Conservation (phyloP, 257 asterid genomes). For the Solanum microdontum region DNA sequence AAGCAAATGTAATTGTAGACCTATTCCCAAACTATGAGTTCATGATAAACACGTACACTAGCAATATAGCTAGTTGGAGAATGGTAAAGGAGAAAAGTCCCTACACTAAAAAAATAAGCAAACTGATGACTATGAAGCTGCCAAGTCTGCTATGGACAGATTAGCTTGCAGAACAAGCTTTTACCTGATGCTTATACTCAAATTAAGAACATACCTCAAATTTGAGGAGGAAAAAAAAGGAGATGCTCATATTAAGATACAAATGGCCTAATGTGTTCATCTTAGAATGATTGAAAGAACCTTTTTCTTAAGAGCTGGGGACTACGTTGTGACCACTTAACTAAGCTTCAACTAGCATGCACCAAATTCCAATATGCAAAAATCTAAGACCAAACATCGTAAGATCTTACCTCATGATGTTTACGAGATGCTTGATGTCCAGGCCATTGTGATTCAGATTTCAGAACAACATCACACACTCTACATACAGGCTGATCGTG, state of each 20-base stretch:
- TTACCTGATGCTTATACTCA: not conserved
- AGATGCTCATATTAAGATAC: not conserved
- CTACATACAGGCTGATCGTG: constrained; percentile 70
- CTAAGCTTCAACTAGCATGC: not conserved
- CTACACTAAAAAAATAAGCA: not conserved
- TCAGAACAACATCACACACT: constrained; percentile 67
- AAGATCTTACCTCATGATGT: constrained; percentile 60
- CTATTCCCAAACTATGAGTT: not conserved
- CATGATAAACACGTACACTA: not conserved
- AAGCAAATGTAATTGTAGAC: not conserved
- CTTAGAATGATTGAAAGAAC: not conserved
- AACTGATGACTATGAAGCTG: not conserved
- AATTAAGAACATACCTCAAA: not conserved
- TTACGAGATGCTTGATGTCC: constrained; percentile 95
- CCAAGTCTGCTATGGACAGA: not conserved
- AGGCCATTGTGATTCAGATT: constrained; percentile 82
- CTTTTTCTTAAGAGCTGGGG: not conserved
- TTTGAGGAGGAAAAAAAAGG: not conserved
- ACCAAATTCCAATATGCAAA: not conserved
- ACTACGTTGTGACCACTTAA: not conserved
- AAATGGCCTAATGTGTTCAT: not conserved
- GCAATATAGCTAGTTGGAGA: not conserved
- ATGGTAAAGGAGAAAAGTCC: not conserved
- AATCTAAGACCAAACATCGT: not conserved
- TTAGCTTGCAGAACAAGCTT: not conserved